Percentiles rank a stretch among this genome's conserved stretches.
Conservation (phyloP, 2,329 filamentous ascomycete genomes). For the Daldinia sp. region DNA sequence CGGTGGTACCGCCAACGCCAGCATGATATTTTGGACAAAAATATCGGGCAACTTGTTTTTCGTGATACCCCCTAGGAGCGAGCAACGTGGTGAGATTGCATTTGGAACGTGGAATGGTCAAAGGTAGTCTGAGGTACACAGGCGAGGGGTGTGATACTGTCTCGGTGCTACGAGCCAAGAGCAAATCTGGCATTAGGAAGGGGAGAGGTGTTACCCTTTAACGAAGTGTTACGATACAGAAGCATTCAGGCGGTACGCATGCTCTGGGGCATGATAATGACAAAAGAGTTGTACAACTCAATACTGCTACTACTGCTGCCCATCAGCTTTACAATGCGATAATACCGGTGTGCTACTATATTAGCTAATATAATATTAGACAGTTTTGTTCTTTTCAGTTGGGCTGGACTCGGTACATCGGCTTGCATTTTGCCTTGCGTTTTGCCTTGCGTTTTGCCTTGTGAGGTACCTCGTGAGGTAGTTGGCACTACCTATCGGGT, state of each 20-base stretch:
- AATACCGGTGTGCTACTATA: constrained; percentile 17
- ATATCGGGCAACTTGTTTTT: constrained; percentile 21
- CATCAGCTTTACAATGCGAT: constrained; percentile 12
- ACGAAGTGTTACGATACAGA: constrained; percentile 37
- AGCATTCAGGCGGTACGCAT: constrained; percentile 30
- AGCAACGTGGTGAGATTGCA: constrained; percentile 25
- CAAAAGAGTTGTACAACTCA: constrained; percentile 36
- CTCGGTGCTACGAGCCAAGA: constrained; percentile 25
- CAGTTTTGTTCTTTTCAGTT: constrained; percentile 1
- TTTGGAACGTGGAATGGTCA: constrained; percentile 28
- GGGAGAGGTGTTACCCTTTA: constrained; percentile 21
- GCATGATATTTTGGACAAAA: constrained; percentile 16
- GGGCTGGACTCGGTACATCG: constrained; percentile 5
- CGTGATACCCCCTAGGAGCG: constrained; percentile 35
- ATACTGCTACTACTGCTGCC: constrained; percentile 32
- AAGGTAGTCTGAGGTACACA: no score
- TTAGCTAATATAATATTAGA: constrained; percentile 26
- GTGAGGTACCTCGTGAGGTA: not conserved
- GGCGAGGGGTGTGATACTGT: constrained; percentile 23
- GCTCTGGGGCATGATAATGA: constrained; percentile 40
- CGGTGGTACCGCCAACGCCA: constrained; percentile 1
- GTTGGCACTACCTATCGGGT: no score
- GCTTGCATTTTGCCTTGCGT: not conserved
- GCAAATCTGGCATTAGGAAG: constrained; percentile 15
- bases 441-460: not conserved